These are phyloP conservation scores for Meripilus lineatus DNA, from an alignment of 1,284 basidiomycete genomes.

Conservation along the genomic window DNA sequence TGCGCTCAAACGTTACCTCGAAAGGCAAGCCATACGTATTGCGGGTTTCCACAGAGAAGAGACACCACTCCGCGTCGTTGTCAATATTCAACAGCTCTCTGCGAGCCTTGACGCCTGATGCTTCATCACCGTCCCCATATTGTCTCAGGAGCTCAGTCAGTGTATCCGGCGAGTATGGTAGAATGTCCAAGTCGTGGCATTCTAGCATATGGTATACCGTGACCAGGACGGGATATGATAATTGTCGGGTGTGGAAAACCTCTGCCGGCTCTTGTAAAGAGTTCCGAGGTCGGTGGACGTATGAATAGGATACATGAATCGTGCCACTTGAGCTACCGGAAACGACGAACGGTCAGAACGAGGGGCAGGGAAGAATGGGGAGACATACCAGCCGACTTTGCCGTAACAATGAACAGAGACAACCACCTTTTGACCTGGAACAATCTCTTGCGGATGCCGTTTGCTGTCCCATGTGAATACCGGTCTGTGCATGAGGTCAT, in stretches of 20 bases:
- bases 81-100: constrained; percentile 35
- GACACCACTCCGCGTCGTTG: constrained; percentile 67
- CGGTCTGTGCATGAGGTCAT: constrained; percentile 72
- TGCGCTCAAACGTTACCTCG: constrained; percentile 72
- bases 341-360: neutral
- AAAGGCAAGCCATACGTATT: constrained; percentile 90
- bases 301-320: constrained; percentile 82
- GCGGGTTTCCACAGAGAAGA: constrained; percentile 82
- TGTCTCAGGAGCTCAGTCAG: constrained; percentile 10
- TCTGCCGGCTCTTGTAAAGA: constrained; percentile 32
- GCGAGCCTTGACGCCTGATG: constrained; percentile 21
- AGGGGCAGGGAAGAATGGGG: neutral
- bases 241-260: constrained; percentile 77
- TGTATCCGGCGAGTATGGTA: constrained; percentile 50
- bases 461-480: constrained; percentile 75
- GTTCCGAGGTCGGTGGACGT: constrained; percentile 44
- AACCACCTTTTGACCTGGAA: constrained; percentile 66
- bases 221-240: constrained; percentile 81
- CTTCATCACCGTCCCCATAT: constrained; percentile 14
- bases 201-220: constrained; percentile 94
- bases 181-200: constrained; percentile 74
- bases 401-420: constrained; percentile 76
- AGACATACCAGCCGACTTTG: constrained; percentile 82
- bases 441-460: constrained; percentile 50
- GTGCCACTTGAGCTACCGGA: constrained; percentile 64